Conservation (phyloP, 2,329 filamentous ascomycete species). For the Phoma sp. region DNA sequence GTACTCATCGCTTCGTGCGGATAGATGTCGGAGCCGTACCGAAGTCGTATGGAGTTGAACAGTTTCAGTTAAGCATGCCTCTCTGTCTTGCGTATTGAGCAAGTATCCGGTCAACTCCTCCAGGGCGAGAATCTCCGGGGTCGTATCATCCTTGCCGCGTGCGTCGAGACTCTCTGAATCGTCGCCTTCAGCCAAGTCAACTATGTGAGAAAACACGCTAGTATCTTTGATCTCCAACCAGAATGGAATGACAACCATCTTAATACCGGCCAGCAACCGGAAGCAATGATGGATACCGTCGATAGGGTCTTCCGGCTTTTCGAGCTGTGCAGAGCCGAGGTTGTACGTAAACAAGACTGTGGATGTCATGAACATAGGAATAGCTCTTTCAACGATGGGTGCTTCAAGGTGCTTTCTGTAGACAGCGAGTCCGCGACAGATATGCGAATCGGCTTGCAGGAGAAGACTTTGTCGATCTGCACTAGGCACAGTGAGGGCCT, state of each 20-base stretch:
- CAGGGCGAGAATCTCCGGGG: slow-evolving; percentile 30
- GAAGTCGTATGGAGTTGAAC: slow-evolving; percentile 31
- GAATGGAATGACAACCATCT: slow-evolving; percentile 32
- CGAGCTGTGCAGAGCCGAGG: slow-evolving; percentile 35
- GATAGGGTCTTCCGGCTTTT: slow-evolving; percentile 38
- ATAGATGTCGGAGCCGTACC: slow-evolving; percentile 24
- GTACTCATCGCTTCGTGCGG: slow-evolving; percentile 30
- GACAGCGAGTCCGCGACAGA: slow-evolving; percentile 31
- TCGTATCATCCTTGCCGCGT: slow-evolving; percentile 20
- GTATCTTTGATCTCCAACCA: slow-evolving; percentile 30
- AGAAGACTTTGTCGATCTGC: slow-evolving; percentile 31
- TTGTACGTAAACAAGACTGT: slow-evolving; percentile 38
- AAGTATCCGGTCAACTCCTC: slow-evolving; percentile 32
- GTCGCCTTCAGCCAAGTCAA: slow-evolving; percentile 19
- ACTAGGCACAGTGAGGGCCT: slow-evolving; percentile 26
- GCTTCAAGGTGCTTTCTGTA: slow-evolving; percentile 33
- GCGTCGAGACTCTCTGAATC: slow-evolving; percentile 20
- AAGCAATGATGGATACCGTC: slow-evolving; percentile 38
- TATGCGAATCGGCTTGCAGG: slow-evolving; percentile 37
- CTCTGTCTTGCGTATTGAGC: slow-evolving; percentile 26
- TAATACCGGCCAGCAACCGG: slow-evolving; percentile 36
- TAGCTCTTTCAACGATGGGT: slow-evolving; percentile 26
- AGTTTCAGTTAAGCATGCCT: slow-evolving; percentile 32
- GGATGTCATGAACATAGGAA: slow-evolving; percentile 42
- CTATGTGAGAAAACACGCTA: slow-evolving; percentile 22